phyloP scores from a whole-genome alignment of 257 asterid genomes.

The Orobanche coerulescens region DNA sequence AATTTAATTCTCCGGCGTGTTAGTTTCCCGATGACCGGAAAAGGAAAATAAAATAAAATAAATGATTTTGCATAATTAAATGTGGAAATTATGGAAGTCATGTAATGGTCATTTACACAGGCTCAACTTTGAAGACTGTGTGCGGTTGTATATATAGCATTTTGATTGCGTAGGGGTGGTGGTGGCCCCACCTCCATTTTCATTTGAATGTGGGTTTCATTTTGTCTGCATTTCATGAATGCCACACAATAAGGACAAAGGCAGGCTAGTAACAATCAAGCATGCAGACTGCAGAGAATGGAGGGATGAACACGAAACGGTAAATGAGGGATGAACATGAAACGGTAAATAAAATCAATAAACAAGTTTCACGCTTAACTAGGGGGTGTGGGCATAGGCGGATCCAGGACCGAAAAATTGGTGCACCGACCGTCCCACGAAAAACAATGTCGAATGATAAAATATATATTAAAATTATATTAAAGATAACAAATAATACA shows the following conservation, averaged over 20 bases:
- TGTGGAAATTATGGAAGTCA: too few relatives aligned
- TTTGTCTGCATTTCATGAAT: conserved; percentile 49
- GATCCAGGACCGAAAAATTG: too few relatives aligned
- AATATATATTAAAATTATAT: too few relatives aligned
- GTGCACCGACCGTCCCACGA: too few relatives aligned
- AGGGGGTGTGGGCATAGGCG: not conserved
- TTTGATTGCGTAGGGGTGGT: conserved; percentile 23
- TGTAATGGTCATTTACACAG: conserved; percentile 18
- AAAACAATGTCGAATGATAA: too few relatives aligned
- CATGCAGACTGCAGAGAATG: conserved; percentile 24
- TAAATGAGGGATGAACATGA: conserved; percentile 14
- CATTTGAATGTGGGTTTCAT: conserved; percentile 66
- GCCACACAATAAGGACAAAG: conserved; percentile 25
- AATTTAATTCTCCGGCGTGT: conserved; percentile 23
- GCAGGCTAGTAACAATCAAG: too few relatives aligned
- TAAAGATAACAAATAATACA: too few relatives aligned
- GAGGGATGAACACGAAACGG: conserved; percentile 35
- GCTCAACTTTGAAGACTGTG: conserved; percentile 24
- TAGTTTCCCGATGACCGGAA: conserved; percentile 34
- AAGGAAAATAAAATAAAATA: not conserved
- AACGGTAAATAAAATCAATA: conserved; percentile 6
- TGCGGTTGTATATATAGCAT: conserved; percentile 46
- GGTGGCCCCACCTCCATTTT: conserved; percentile 31
- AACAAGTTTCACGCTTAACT: not conserved
- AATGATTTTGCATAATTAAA: too few relatives aligned